These are phyloP conservation scores for Tulasnella sp. DNA, from an alignment of 768 basidiomycete species.

Conservation along the genomic window DNA sequence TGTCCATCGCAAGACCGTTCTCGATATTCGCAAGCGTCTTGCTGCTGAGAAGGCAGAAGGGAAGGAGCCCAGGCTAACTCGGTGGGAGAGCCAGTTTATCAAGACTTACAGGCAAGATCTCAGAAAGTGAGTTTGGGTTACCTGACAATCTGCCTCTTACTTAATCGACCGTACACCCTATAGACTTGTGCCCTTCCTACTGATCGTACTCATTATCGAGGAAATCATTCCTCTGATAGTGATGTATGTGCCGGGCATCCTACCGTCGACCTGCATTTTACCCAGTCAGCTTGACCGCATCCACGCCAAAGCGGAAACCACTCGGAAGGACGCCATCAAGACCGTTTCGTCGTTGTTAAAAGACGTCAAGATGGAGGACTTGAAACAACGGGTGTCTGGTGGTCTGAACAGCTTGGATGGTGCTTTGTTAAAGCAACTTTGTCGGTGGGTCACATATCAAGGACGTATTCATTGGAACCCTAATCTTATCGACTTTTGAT, in stretches of 20 bases:
- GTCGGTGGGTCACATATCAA: conserved; percentile 37
- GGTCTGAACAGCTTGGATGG: conserved; percentile 25
- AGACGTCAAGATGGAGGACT: conserved; percentile 24
- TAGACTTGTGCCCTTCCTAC: conserved; percentile 67
- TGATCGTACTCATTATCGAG: conserved; percentile 63
- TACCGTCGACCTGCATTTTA: conserved; percentile 78
- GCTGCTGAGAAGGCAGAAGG: conserved; percentile 37
- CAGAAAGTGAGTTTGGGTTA: conserved; percentile 42
- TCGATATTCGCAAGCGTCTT: conserved; percentile 45
- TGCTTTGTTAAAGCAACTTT: conserved; percentile 35
- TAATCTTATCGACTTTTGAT: conserved; percentile 22
- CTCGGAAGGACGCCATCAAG: conserved; percentile 14
- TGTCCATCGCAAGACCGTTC: conserved; percentile 39
- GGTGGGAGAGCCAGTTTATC: conserved; percentile 61
- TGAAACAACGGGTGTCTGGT: conserved; percentile 29
- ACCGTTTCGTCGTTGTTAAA: background rate
- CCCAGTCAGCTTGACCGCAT: conserved; percentile 67
- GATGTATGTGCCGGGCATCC: conserved; percentile 70
- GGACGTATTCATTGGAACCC: background rate
- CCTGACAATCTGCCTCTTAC: background rate
- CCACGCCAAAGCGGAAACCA: conserved; percentile 29
- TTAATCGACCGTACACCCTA: background rate
- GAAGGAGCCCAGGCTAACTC: conserved; percentile 36
- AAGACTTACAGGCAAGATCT: conserved; percentile 53
- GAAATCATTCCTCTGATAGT: conserved; percentile 76